Base-by-base conservation (phyloP, 495 filamentous ascomycete species). In the Aspergillus baeticus region DNA sequence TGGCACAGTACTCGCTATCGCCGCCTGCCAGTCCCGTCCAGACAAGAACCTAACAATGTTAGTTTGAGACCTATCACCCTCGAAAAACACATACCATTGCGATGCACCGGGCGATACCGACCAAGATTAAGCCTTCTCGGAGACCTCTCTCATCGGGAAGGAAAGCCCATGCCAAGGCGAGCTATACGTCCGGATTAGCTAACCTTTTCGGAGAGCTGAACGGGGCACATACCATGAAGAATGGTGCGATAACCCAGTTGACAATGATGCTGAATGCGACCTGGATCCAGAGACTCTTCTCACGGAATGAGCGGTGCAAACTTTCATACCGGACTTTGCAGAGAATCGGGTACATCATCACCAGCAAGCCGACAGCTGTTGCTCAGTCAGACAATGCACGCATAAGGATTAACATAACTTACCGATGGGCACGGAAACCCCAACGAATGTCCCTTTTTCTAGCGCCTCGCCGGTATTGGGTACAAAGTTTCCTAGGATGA, bases 341-440 rank as follows among this genome's bases (percentile, higher is more conserved):
- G 18, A 96, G 77, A 57, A 95, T 95, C 0, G 92, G 92, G 63
- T 95, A 96, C 91, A 96, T 96, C 90, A 96, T 96, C 23, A 94
- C 83, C 7, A 96, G 79, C 17, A 96, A 76, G 11, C 92, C 91
- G 56, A 93, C 70, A 0, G 90, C 90, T 90, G 11, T 37, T 50
- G n/a, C n/a, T 41, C 20, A 26, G 20, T 58, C 10, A 57, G 57
- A 29, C 33, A 35, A 35, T 22, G 13, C 26, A 8, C 8, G 26
- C 8, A 29, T 8, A 29, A 29, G 26, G 8, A 8, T 29, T 29
- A 29, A 8, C n/a, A 29, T 29, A 14, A 68, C 81, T 47, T 68
- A 88, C 87, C 88, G 42, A 95, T 93, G 0, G 90, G 91, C 6
- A 92, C 63, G 14, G 85, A 89, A 23, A 95, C 91, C 2, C 81